A percentile compares a stretch with the other conserved stretches of the same genome.
Conservation (phyloP, 208 protist genomes). For the Leishmania tropica region DNA sequence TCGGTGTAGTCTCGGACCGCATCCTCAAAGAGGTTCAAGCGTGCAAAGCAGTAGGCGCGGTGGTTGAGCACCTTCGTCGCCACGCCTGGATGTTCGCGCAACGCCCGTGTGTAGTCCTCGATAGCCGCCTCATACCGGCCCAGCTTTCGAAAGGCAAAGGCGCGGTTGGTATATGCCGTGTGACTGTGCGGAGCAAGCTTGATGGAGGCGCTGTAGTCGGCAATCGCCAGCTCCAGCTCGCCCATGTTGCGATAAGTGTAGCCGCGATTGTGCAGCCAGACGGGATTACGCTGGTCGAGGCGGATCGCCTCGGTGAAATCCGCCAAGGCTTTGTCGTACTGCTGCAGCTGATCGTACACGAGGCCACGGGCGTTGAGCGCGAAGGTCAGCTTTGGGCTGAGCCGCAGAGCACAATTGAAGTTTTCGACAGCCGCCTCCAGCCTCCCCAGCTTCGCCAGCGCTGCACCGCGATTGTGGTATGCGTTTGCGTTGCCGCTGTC, state of each 20-base stretch:
- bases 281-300: constrained; percentile 59
- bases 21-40: constrained; percentile 52
- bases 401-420: constrained; percentile 66
- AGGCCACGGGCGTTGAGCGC: constrained; percentile 86
- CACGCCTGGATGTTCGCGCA: constrained; percentile 34
- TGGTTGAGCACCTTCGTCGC: constrained; percentile 75
- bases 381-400: constrained; percentile 59
- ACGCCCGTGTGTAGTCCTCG: constrained; percentile 56
- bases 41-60: constrained; percentile 79
- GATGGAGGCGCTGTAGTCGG: constrained; percentile 73
- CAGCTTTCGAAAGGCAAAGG: constrained; percentile 75
- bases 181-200: constrained; percentile 35
- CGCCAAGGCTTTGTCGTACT: constrained; percentile 56
- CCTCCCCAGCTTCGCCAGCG: constrained; percentile 65
- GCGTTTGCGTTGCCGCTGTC: constrained; percentile 73
- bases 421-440: constrained; percentile 73
- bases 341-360: constrained; percentile 58
- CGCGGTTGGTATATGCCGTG: constrained; percentile 54
- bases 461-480: constrained; percentile 88
- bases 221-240: constrained; percentile 57
- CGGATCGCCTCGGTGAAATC: constrained; percentile 73
- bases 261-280: constrained; percentile 78
- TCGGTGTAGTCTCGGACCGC: constrained; percentile 82
- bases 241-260: constrained; percentile 72
- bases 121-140: constrained; percentile 53